A percentile compares a stretch with the other conserved stretches of the same genome.
Evolutionary conservation across 164 flowering plant genomes (phyloP).

Genomic region (Malania oleifera): DNA sequence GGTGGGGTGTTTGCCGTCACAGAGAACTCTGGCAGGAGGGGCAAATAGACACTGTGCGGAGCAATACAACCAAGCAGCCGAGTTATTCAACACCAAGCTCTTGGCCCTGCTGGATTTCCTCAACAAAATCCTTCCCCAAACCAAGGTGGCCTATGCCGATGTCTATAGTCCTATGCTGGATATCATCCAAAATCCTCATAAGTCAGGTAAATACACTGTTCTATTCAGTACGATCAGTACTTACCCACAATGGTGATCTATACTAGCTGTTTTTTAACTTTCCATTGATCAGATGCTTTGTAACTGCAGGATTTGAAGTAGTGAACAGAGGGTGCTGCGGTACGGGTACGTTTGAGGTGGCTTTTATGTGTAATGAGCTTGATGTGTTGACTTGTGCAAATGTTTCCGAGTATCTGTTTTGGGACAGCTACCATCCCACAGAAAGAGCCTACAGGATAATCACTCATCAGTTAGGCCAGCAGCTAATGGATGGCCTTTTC

Average conservation of each 20-base stretch:
- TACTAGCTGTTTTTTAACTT: too few relatives aligned
- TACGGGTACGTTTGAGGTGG: constrained; percentile 28
- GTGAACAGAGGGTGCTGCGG: constrained; percentile 39
- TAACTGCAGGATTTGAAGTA: constrained; percentile 30
- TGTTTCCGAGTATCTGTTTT: constrained; percentile 20
- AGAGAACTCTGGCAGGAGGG: constrained; percentile 43
- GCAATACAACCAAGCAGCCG: constrained; percentile 27
- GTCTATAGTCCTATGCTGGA: constrained; percentile 28
- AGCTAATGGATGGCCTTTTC: constrained; percentile 5
- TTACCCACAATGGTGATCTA: too few relatives aligned
- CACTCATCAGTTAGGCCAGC: constrained; percentile 1
- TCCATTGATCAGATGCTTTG: too few relatives aligned
- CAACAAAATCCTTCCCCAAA: constrained; percentile 11
- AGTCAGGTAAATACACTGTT: too few relatives aligned
- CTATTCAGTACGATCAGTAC: too few relatives aligned
- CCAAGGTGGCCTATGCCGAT: constrained; percentile 34
- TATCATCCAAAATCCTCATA: constrained; percentile 37
- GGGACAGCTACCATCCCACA: constrained; percentile 35
- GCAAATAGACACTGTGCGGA: constrained; percentile 28
- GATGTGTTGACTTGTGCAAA: constrained; percentile 10
- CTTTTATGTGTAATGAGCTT: constrained; percentile 2
- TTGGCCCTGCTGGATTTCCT: constrained; percentile 17
- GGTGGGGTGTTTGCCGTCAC: constrained; percentile 50
- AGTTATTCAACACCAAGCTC: constrained; percentile 40
- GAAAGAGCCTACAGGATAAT: constrained; percentile 32